These are phyloP conservation scores for Beverwykella pulmonaria DNA, from an alignment of 495 filamentous ascomycete genomes.

Conservation along the genomic window DNA sequence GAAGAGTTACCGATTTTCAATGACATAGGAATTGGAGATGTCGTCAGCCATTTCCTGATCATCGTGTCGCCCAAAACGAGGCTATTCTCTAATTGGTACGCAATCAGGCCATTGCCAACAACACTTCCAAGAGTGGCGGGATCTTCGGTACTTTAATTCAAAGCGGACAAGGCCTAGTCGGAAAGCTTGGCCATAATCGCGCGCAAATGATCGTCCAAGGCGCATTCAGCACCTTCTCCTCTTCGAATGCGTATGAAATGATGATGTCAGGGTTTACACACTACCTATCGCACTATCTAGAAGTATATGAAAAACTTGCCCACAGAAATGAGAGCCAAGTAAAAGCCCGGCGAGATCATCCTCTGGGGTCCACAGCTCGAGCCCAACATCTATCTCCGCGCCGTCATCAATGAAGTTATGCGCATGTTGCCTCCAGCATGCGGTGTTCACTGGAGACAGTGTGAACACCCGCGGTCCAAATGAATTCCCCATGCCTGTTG, in stretches of 20 bases:
- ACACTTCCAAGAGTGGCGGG: slow-evolving; percentile 3
- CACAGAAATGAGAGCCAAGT: slow-evolving; percentile 12
- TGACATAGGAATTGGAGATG: slow-evolving; percentile 15
- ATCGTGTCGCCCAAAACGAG: slow-evolving; percentile 14
- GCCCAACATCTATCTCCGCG: slow-evolving; percentile 21
- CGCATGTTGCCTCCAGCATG: slow-evolving; percentile 23
- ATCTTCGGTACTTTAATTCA: slow-evolving; percentile 21
- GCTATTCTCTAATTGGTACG: slow-evolving; percentile 11
- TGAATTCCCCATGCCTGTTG: slow-evolving; percentile 8
- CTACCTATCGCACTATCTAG: slow-evolving; percentile 13
- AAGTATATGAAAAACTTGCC: slow-evolving; percentile 21
- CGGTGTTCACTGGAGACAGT: slow-evolving; percentile 27
- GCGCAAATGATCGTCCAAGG: slow-evolving; percentile 20
- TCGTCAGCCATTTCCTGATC: slow-evolving; percentile 4
- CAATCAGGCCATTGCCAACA: slow-evolving; percentile 8
- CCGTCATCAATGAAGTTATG: slow-evolving; percentile 28
- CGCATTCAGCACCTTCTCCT: slow-evolving; percentile 27
- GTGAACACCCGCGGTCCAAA: slow-evolving; percentile 4
- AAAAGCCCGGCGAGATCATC: slow-evolving; percentile 18
- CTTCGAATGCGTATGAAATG: slow-evolving; percentile 20
- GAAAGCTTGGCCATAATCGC: slow-evolving; percentile 11
- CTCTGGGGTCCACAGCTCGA: slow-evolving; percentile 16
- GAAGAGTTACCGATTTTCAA: slow-evolving; percentile 15
- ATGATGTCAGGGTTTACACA: slow-evolving; percentile 22
- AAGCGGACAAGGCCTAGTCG: slow-evolving; percentile 13